phyloP scores from a whole-genome alignment of 2,329 filamentous ascomycete genomes.

The Malbranchea zuffiana region DNA sequence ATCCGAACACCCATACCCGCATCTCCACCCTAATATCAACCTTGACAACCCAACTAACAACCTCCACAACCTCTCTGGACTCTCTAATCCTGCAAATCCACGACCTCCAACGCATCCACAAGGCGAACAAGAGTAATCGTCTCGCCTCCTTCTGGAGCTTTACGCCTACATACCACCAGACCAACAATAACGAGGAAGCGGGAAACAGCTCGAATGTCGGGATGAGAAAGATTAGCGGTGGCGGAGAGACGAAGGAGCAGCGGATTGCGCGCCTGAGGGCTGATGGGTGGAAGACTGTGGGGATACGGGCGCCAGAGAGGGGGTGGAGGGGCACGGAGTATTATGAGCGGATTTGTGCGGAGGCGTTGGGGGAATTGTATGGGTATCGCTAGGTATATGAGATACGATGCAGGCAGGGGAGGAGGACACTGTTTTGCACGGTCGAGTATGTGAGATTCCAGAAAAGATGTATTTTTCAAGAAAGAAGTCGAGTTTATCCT shows the following conservation, averaged over 20 bases:
- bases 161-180: conserved; percentile 17
- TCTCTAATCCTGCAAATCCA: conserved; percentile 14
- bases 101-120: conserved; percentile 15
- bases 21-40: conserved; percentile 6
- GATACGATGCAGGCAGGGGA: background rate
- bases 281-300: conserved; percentile 30
- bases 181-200: conserved; percentile 5
- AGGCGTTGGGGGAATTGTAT: conserved; percentile 29
- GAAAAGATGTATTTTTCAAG: background rate
- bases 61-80: conserved; percentile 4
- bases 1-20: background rate
- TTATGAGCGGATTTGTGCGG: conserved; percentile 29
- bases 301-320: conserved; percentile 23
- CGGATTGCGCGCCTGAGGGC: conserved; percentile 26
- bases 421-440: background rate
- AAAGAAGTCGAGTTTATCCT: background rate
- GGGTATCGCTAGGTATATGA: conserved; percentile 11
- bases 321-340: conserved; percentile 30
- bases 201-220: background rate
- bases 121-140: conserved; percentile 21
- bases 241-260: conserved; percentile 25
- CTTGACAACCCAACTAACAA: conserved; percentile 3
- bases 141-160: conserved; percentile 34
- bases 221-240: conserved; percentile 1
- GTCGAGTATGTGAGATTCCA: background rate